Evolutionary conservation across 129 eudicot species (phyloP), one percentile per base, ranked within the genome.

Genomic region (Escallonia rubra): DNA sequence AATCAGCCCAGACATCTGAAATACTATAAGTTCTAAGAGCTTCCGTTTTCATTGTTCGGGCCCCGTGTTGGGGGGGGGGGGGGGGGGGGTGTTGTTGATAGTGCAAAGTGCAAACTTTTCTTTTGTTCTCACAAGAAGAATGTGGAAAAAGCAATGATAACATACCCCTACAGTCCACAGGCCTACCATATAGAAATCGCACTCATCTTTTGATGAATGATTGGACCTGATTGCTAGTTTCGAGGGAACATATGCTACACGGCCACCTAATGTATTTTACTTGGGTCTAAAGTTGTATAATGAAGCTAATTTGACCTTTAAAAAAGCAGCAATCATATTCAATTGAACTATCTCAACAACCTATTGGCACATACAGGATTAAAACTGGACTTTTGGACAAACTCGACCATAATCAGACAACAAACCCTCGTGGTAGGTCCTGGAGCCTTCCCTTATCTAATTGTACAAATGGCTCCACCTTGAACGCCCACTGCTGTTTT

Each of bases 41-140:
- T 23, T 23, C 34, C 1, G 1, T 23, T 23, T 23, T 23, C 34
- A 23, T 23, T 23, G 34, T 23, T 23, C n/a, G n/a, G n/a, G n/a
- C n/a, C n/a, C n/a, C n/a, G n/a, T n/a, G n/a, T n/a, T n/a, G n/a
- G n/a, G n/a, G n/a, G n/a, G n/a, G n/a, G n/a, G 34, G 34, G 34
- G 1, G 34, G 34, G 34, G 1, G 34, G 34, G 34, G 34, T n/a
- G 42, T 58, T 52, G 59, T 15, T 65, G 59, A 65, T 76, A 61
- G 64, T 65, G 63, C 63, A 59, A 65, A 46, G 67, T 62, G 41
- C 56, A 49, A 49, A 50, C 61, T 66, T 69, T 65, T 40, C 11
- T 45, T 23, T 23, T 23, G 45, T 66, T 50, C 42, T 70, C 74
- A 61, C 51, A 71, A 54, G 61, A 49, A 41, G 66, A 76, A 63